A percentile compares a stretch with the other conserved stretches of the same genome.
phyloP scores from a whole-genome alignment of 345 rosid genomes.

The Brassica nigra region DNA sequence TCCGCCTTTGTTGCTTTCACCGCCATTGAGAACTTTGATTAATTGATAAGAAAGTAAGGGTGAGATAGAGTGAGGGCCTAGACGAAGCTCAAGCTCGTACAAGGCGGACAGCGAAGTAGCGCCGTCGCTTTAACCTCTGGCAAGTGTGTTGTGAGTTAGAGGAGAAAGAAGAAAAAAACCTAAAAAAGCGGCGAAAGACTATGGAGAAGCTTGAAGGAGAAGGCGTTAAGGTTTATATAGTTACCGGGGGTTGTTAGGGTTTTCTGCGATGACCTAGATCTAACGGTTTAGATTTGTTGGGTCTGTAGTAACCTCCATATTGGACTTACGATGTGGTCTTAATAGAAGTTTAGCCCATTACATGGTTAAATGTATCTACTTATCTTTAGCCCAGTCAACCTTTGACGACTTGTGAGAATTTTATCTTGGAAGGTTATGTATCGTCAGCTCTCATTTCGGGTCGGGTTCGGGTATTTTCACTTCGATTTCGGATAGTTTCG shows the following conservation, averaged over 20 bases:
- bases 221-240: conserved; percentile 22
- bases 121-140: conserved; percentile 48
- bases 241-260: conserved; percentile 23
- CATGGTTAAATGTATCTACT: not conserved
- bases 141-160: not conserved
- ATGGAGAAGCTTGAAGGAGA: not conserved
- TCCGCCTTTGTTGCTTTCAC: conserved; percentile 66
- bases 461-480: too few relatives aligned
- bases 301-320: not conserved
- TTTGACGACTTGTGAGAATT: too few relatives aligned
- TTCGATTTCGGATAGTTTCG: too few relatives aligned
- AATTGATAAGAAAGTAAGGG: not conserved
- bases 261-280: conserved; percentile 47
- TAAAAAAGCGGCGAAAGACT: not conserved
- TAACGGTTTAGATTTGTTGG: conserved; percentile 46
- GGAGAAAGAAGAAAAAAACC: not conserved
- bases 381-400: too few relatives aligned
- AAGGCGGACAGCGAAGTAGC: conserved; percentile 43
- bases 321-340: conserved; percentile 10
- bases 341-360: not conserved
- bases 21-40: conserved; percentile 26
- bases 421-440: too few relatives aligned
- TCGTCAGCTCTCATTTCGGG: too few relatives aligned
- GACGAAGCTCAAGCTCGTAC: conserved; percentile 46
- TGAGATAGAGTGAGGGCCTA: conserved; percentile 32